These are phyloP conservation scores for Rhodotorula taiwanensis DNA, from an alignment of 768 basidiomycete genomes.

Conservation along the genomic window DNA sequence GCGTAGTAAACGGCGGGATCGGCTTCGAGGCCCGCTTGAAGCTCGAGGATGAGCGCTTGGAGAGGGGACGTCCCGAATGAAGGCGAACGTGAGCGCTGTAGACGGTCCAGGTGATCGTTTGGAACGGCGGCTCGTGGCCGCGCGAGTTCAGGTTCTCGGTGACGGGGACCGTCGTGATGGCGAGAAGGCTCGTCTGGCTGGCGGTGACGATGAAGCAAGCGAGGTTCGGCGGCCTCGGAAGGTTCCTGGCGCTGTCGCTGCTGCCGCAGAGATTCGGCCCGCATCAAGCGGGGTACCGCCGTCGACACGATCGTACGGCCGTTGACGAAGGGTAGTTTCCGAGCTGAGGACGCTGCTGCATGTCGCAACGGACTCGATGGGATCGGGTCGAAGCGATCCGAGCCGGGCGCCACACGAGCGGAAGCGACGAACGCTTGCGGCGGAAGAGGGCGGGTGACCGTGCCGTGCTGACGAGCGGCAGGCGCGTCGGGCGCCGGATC, in stretches of 20 bases:
- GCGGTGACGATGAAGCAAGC: not conserved
- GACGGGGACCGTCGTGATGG: not conserved
- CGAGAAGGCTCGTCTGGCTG: not conserved
- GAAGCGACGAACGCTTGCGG: not conserved
- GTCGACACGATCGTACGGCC: slow-evolving; percentile 9
- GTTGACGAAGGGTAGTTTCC: not conserved
- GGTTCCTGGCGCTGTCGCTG: not conserved
- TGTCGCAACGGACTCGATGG: not conserved
- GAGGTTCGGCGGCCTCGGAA: not conserved
- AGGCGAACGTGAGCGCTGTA: too few species aligned
- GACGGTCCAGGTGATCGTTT: too few species aligned
- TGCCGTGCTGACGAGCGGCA: not conserved
- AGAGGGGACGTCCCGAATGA: not conserved
- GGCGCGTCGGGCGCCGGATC: too few species aligned
- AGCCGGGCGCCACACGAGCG: not conserved
- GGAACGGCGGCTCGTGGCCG: not conserved
- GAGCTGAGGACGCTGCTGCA: not conserved
- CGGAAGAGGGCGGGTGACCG: not conserved
- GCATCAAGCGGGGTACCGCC: not conserved
- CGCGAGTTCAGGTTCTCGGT: not conserved
- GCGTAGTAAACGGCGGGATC: slow-evolving; percentile 18
- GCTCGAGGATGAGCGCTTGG: not conserved
- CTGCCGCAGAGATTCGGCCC: not conserved
- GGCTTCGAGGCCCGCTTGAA: slow-evolving; percentile 1
- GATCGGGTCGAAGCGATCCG: not conserved